phyloP scores from a whole-genome alignment of 768 basidiomycete species.

The Termitomyces titanicus region DNA sequence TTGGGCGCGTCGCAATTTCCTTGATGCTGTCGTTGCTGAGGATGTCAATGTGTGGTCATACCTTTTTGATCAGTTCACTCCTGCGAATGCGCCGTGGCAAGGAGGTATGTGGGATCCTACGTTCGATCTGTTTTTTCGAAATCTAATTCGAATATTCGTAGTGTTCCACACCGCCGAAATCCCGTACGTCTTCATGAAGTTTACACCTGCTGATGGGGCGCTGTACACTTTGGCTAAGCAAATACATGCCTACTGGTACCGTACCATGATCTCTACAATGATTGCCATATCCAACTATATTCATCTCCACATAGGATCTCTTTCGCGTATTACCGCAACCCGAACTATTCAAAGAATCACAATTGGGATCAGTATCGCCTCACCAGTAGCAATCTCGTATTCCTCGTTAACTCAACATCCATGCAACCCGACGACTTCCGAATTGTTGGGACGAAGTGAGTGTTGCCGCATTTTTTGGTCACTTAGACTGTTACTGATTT shows the following conservation, averaged over 20 bases:
- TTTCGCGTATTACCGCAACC: conserved; percentile 15
- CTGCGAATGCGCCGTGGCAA: conserved; percentile 13
- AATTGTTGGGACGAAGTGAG: conserved; percentile 10
- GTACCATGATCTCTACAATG: not conserved
- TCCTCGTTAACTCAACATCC: conserved; percentile 3
- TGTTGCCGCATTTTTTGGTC: not conserved
- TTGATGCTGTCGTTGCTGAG: conserved; percentile 4
- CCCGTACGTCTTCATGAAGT: conserved; percentile 18
- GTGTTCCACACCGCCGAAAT: conserved; percentile 17
- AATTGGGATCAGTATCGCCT: conserved; percentile 10
- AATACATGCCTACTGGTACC: conserved; percentile 16
- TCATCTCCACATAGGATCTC: conserved; percentile 8
- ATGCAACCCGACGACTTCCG: conserved; percentile 16
- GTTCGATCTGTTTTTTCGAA: not conserved
- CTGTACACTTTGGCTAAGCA: conserved; percentile 14
- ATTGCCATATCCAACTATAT: not conserved
- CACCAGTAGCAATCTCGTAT: conserved; percentile 5
- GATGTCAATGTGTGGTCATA: conserved; percentile 15
- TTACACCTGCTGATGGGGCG: conserved; percentile 9
- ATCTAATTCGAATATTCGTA: not conserved
- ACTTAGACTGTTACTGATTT: not conserved
- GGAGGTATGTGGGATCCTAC: conserved; percentile 7
- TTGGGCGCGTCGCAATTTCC: conserved; percentile 16
- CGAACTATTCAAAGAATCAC: conserved; percentile 3
- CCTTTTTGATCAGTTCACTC: conserved; percentile 10